Percentiles rank a stretch among this genome's conserved stretches.
Conservation (phyloP, 495 filamentous ascomycete species). For the Tuber umbilicatum region DNA sequence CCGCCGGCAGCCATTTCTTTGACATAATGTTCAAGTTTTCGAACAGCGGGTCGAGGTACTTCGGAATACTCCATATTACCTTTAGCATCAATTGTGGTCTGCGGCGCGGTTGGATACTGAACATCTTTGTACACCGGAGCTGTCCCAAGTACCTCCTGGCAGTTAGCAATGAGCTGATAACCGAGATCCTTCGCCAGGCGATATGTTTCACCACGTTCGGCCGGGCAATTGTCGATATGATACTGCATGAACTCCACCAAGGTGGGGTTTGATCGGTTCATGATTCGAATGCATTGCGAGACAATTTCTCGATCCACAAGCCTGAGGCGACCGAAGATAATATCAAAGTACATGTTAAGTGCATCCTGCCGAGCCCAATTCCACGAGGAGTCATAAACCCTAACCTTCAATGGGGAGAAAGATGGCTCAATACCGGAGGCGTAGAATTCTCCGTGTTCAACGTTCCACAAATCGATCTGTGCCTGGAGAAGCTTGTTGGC, state of each 20-base stretch:
- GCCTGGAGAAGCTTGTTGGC: constrained; percentile 78
- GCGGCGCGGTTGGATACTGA: constrained; percentile 79
- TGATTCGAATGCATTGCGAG: constrained; percentile 94
- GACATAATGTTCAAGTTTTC: constrained; percentile 97
- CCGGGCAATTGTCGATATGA: constrained; percentile 97
- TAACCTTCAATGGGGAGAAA: constrained; percentile 86
- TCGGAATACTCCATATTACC: constrained; percentile 88
- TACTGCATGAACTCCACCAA: constrained; percentile 99
- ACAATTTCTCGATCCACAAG: constrained; percentile 96
- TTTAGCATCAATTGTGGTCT: constrained; percentile 79
- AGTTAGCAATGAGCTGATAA: constrained; percentile 91
- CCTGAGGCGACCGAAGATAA: constrained; percentile 91
- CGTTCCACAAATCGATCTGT: constrained; percentile 88
- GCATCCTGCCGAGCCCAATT: constrained; percentile 99
- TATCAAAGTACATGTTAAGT: constrained; percentile 97
- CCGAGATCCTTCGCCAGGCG: constrained; percentile 93
- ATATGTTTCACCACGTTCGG: constrained; percentile 95
- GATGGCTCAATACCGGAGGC: constrained; percentile 88
- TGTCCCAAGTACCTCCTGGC: constrained; percentile 76
- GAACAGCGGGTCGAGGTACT: constrained; percentile 75
- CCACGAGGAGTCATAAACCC: constrained; percentile 97
- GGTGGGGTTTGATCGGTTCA: constrained; percentile 95
- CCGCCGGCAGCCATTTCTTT: constrained; percentile 97
- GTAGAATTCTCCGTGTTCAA: constrained; percentile 94
- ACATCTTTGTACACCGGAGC: constrained; percentile 95